Percentiles rank a stretch among this genome's conserved stretches.
These are phyloP conservation scores for Paecilomyces fulvus DNA, from an alignment of 2,329 filamentous ascomycete genomes.

Conservation along the genomic window DNA sequence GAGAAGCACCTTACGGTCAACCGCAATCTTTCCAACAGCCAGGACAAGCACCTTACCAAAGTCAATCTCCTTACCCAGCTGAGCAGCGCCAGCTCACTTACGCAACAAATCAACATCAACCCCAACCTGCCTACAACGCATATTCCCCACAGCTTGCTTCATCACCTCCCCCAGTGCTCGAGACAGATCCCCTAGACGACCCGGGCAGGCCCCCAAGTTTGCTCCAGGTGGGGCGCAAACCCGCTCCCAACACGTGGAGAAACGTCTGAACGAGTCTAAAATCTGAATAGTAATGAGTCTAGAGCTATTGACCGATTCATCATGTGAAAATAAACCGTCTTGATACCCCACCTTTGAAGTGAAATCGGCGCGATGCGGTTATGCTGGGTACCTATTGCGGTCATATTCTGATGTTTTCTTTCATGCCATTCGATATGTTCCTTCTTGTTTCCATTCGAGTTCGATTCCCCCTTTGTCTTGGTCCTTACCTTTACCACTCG, in stretches of 20 bases:
- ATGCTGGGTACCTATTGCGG: not conserved
- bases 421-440: not conserved
- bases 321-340: slow-evolving; percentile 1
- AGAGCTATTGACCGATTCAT: not conserved
- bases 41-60: slow-evolving; percentile 1
- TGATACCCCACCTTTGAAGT: not conserved
- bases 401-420: not conserved
- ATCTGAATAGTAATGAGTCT: not conserved
- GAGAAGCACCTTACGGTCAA: not conserved
- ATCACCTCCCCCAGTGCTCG: slow-evolving; percentile 18
- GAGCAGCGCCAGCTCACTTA: slow-evolving; percentile 1
- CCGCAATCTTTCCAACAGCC: not conserved
- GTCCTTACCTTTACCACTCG: not conserved
- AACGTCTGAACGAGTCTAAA: slow-evolving; percentile 15
- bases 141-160: slow-evolving; percentile 5
- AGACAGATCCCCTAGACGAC: slow-evolving; percentile 13
- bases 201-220: slow-evolving; percentile 31
- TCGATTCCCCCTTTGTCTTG: not conserved
- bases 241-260: slow-evolving; percentile 25
- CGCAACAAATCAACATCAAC: not conserved
- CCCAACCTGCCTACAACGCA: not conserved
- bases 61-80: not conserved
- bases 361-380: not conserved
- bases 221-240: slow-evolving; percentile 31
- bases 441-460: not conserved